These are phyloP conservation scores for Entonaema liquescens DNA, from an alignment of 495 filamentous ascomycete species.

Conservation along the genomic window DNA sequence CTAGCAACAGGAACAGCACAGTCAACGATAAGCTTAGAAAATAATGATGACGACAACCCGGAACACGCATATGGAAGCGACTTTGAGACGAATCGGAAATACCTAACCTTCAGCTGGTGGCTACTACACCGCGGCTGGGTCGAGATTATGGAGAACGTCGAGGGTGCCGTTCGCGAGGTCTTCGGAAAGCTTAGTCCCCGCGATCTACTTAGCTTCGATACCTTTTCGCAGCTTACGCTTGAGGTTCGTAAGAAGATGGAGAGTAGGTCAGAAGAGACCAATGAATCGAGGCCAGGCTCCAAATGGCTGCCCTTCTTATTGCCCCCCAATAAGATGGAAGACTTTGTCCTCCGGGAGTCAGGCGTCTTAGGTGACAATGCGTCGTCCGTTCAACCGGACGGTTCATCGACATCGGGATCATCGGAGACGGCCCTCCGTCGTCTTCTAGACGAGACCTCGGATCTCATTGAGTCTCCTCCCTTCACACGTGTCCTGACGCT, in stretches of 20 bases:
- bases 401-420: constrained; percentile 34
- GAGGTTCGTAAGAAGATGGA: constrained; percentile 87
- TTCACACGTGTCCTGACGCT: constrained; percentile 84
- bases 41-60: constrained; percentile 82
- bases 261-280: constrained; percentile 67
- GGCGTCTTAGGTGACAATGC: constrained; percentile 69
- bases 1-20: constrained; percentile 74
- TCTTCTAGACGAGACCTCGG: constrained; percentile 94
- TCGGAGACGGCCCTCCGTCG: constrained; percentile 71
- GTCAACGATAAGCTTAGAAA: constrained; percentile 79
- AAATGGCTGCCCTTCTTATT: constrained; percentile 89
- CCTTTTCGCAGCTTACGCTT: constrained; percentile 77
- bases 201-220: constrained; percentile 82
- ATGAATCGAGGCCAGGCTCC: constrained; percentile 55
- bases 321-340: constrained; percentile 78
- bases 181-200: constrained; percentile 87
- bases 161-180: constrained; percentile 79
- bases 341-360: constrained; percentile 81
- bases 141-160: constrained; percentile 79
- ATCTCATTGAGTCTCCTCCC: constrained; percentile 91
- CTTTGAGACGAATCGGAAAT: constrained; percentile 92
- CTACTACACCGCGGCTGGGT: constrained; percentile 90
- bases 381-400: constrained; percentile 27
- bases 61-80: constrained; percentile 86
- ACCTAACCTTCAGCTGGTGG: constrained; percentile 98